Conservation (phyloP, 2,329 filamentous ascomycete species). For the Plectosphaerella plurivora region DNA sequence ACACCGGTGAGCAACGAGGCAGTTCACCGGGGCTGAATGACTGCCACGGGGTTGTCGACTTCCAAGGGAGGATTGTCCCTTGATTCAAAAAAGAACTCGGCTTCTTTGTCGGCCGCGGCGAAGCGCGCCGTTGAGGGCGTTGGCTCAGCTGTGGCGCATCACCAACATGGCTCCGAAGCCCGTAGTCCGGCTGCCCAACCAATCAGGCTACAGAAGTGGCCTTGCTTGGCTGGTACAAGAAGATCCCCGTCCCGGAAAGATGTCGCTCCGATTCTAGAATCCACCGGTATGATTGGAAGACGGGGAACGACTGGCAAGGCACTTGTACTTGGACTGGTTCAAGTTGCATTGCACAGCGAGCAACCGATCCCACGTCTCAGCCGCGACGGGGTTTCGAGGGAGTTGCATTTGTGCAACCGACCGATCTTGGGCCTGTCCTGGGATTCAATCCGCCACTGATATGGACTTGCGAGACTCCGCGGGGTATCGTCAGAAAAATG, state of each 20-base stretch:
- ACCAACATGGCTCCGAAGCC: slow-evolving; percentile 18
- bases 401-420: too few species aligned
- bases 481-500: background rate
- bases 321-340: background rate
- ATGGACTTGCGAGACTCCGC: too few species aligned
- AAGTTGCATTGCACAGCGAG: background rate
- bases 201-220: slow-evolving; percentile 18
- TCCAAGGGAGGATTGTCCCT: background rate
- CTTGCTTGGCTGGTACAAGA: background rate
- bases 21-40: background rate
- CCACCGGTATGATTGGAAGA: background rate
- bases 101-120: background rate
- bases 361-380: background rate
- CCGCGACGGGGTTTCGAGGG: too few species aligned
- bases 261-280: background rate
- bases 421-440: too few species aligned
- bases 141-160: slow-evolving; percentile 33
- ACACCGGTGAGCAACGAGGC: background rate
- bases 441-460: background rate
- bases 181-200: slow-evolving; percentile 16
- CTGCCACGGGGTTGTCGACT: background rate
- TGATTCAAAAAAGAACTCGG: background rate
- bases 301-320: background rate
- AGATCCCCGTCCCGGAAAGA: background rate
- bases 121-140: slow-evolving; percentile 7